These are phyloP conservation scores for Sporothrix pallida DNA, from an alignment of 2,329 filamentous ascomycete species.

Conservation along the genomic window DNA sequence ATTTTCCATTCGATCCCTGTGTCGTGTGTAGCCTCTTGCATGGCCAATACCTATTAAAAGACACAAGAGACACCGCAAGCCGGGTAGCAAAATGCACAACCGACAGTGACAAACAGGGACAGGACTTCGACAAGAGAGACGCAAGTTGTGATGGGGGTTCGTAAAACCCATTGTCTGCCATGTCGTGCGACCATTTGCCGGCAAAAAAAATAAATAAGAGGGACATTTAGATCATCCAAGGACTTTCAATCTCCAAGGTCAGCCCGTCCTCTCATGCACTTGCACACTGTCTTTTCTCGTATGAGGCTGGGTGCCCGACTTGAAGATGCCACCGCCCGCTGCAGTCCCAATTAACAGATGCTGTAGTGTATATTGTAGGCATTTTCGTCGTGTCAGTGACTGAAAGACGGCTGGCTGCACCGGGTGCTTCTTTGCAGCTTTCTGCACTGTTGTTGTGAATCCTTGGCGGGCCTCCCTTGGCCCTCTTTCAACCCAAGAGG, in stretches of 20 bases:
- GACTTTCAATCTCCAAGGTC: neutral
- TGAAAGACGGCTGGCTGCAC: constrained; percentile 12
- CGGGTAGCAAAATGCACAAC: neutral
- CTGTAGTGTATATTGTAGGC: neutral
- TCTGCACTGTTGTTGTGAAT: neutral
- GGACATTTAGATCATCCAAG: too few relatives aligned
- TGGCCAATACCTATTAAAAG: neutral
- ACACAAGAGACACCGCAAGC: constrained; percentile 1
- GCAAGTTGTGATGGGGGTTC: neutral
- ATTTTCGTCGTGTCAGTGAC: neutral
- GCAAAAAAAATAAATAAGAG: neutral
- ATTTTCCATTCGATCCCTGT: constrained; percentile 19
- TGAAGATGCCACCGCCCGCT: neutral
- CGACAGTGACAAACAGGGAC: neutral
- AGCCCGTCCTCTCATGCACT: neutral
- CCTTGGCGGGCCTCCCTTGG: neutral
- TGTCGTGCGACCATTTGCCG: neutral
- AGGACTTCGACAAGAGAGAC: neutral
- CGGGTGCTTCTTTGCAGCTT: neutral
- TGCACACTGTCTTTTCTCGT: neutral
- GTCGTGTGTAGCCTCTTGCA: constrained; percentile 10
- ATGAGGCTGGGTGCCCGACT: neutral
- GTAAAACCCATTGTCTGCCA: neutral
- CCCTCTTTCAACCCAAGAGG: neutral
- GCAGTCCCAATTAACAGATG: neutral